Evolutionary conservation across 2,329 filamentous ascomycete species (phyloP), one percentile per base, ranked within the genome.

Genomic region (Fusarium pilosicola): DNA sequence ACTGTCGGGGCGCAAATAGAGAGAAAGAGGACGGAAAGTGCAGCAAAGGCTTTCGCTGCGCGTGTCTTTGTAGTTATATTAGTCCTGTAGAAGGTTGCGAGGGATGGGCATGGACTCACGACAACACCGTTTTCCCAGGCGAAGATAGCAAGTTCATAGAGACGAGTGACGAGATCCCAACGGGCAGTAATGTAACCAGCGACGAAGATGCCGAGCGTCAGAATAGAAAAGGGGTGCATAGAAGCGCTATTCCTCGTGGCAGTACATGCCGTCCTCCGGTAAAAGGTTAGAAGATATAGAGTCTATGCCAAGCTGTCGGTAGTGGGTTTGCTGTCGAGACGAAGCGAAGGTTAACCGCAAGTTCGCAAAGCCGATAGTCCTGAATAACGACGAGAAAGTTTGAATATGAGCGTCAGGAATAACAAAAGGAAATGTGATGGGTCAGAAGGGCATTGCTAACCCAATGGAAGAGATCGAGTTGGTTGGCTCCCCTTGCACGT

Each of bases 61-160:
- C 96, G 93, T 78, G 93, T 90, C 94, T 97, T 79, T 11, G 52
- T 9, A 51, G 24, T 41, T 44, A 48, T 36, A 15, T 71, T 49
- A 71, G 71, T 30, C 36, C n/a, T 51, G 44, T 28, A 24, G 41
- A 42, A 41, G 34, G 49, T 42, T 58, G 46, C 46, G n/a, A 24
- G 49, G 30, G 54, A 62, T 59, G 48, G 61, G 64, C 46, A 49
- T 38, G 24, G 63, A 86, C 92, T 80, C 86, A 97, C 95, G 82
- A 98, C 93, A 79, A 99, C 96, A 81, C 96, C 95, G 94, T 98
- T 94, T 84, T 98, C 94, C 95, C 95, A 98, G 77, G 97, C 96
- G 83, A 98, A 99, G 76, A 97, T 93, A 77, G 94, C 93, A 79
- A 99, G 91, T 85, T 99, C 96, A 92, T 98, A 97, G 79, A 98